Evolutionary conservation across 2,329 filamentous ascomycete species (phyloP), one percentile per base, ranked within the genome.

Genomic region (Alternaria rosae): DNA sequence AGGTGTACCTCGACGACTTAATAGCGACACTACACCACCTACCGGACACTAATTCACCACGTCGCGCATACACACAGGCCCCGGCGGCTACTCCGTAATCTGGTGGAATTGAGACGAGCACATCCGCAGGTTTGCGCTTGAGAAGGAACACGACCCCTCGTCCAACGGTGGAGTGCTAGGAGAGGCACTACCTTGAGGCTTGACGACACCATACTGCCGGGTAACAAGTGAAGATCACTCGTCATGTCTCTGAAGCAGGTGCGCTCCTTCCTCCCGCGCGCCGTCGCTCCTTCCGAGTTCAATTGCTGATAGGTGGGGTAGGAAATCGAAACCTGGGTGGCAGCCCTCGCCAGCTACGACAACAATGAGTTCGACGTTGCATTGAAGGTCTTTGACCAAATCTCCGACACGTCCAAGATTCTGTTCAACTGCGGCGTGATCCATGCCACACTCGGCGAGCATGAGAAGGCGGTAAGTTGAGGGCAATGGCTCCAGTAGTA

Each of bases 261-360:
- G 71, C 57, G 72, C 60, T 51, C 64, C 47, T 53, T 65, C 57
- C 50, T 54, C 59, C 57, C 57, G 61, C 45, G 26, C 25, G 26
- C 23, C 45, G 9, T 38, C 51, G 62, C 57, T 59, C 48, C 57
- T 61, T 67, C 68, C 54, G 47, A 44, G 23, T 62, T 20, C 69
- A 68, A 68, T 67, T 64, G 64, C 76, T 79, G 61, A 79, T 61
- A 42, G 43, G 57, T 38, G 59, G 60, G 59, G 59, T 64, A 97
- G 94, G 95, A 99, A 91, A 99, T 99, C 81, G 94, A 98, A 84
- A 97, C 93, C 52, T 99, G 95, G 95, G 95, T 98, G 70, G 85
- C 90, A 79, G 95, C 95, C 81, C 88, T 99, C 57, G 89, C 85
- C 72, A 90, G 91, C 78, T 99, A 99, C 83, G 95, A 99, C 82